phyloP scores from a whole-genome alignment of 2,329 filamentous ascomycete genomes.

The Lachnellula arida region DNA sequence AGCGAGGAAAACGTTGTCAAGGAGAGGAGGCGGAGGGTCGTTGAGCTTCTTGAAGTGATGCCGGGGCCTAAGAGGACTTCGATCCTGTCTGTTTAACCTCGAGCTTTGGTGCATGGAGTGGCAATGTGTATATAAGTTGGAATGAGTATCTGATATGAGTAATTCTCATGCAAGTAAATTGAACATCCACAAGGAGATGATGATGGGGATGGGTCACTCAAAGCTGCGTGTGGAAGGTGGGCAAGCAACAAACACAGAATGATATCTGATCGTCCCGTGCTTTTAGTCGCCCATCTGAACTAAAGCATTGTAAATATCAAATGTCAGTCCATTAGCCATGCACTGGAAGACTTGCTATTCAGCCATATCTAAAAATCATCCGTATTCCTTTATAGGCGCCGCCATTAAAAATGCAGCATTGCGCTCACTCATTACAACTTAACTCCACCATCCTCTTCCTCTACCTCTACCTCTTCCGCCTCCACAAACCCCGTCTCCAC shows the following conservation, averaged over 20 bases:
- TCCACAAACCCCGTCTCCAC: background rate
- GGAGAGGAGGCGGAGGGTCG: constrained; percentile 26
- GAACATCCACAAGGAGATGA: too few species aligned
- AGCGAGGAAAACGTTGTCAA: constrained; percentile 31
- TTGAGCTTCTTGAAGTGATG: constrained; percentile 19
- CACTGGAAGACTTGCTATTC: too few species aligned
- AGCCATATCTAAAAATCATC: background rate
- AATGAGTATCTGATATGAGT: too few species aligned
- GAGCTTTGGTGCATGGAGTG: background rate
- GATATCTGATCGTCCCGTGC: background rate
- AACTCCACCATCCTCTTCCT: background rate
- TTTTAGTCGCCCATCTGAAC: background rate
- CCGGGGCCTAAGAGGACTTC: background rate
- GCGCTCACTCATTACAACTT: background rate
- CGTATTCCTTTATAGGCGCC: background rate
- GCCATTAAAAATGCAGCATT: background rate
- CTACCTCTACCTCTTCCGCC: background rate
- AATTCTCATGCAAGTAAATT: too few species aligned
- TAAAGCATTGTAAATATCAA: too few species aligned
- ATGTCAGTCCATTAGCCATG: too few species aligned
- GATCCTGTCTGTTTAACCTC: background rate
- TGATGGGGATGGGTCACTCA: too few species aligned
- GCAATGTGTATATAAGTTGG: too few species aligned
- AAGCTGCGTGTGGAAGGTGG: background rate
- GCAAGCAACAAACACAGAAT: background rate